These are phyloP conservation scores for Beauveria sp. DNA, from an alignment of 2,329 filamentous ascomycete species.

Conservation along the genomic window DNA sequence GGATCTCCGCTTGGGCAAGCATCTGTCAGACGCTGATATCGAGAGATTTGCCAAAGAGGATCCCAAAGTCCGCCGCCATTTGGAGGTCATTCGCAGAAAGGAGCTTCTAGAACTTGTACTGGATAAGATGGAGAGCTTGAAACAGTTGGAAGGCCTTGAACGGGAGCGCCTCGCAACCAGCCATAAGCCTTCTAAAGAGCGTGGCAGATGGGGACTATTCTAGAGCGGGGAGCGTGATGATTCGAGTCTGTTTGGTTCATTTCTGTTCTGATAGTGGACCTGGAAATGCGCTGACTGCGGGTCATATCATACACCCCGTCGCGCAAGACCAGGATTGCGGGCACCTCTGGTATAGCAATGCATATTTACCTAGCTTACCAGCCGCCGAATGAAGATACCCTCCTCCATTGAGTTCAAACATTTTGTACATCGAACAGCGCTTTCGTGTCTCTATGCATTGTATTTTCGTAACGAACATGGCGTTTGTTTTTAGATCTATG, in stretches of 20 bases:
- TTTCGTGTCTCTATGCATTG: not conserved
- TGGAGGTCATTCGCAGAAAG: slow-evolving; percentile 88
- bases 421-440: not conserved
- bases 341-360: not conserved
- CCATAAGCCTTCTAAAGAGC: slow-evolving; percentile 29
- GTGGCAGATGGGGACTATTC: slow-evolving; percentile 44
- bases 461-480: not conserved
- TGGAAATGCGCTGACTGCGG: not conserved
- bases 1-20: slow-evolving; percentile 75
- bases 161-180: slow-evolving; percentile 37
- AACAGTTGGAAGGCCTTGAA: slow-evolving; percentile 72
- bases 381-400: slow-evolving; percentile 21
- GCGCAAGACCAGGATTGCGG: not conserved
- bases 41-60: slow-evolving; percentile 92
- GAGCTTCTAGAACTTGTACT: slow-evolving; percentile 88
- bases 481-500: not conserved
- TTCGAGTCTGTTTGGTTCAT: not conserved
- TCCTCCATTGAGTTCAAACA: slow-evolving; percentile 16
- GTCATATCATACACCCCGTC: not conserved
- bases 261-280: not conserved
- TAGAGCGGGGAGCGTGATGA: slow-evolving; percentile 18
- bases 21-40: slow-evolving; percentile 70
- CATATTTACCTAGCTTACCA: not conserved
- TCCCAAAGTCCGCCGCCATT: slow-evolving; percentile 76
- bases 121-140: slow-evolving; percentile 88